A percentile compares a stretch with the other conserved stretches of the same genome.
phyloP scores from a whole-genome alignment of 331 rosid species.

The Arachis monticola region DNA sequence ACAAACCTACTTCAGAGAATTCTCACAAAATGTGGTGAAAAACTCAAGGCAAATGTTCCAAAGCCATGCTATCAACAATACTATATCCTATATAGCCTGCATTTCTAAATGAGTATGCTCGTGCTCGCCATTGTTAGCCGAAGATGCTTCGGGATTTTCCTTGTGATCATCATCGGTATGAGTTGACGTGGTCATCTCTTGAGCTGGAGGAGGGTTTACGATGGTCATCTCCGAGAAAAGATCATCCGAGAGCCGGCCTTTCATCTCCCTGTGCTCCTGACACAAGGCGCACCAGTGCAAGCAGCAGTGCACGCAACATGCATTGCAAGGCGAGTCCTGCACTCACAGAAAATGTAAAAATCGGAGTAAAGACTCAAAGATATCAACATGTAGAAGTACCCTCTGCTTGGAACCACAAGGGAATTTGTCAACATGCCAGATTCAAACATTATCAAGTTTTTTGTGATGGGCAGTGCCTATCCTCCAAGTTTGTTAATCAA shows the following conservation, averaged over 20 bases:
- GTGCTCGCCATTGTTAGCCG: slow-evolving; percentile 57
- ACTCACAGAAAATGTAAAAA: slow-evolving; percentile 29
- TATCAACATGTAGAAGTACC: background rate
- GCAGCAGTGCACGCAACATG: slow-evolving; percentile 94
- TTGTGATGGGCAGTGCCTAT: no score
- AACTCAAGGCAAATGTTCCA: slow-evolving; percentile 22
- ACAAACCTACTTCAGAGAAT: background rate
- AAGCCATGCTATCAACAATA: slow-evolving; percentile 26
- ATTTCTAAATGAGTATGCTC: slow-evolving; percentile 76
- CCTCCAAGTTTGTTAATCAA: no score
- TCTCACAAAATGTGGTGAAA: background rate
- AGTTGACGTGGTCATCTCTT: slow-evolving; percentile 76
- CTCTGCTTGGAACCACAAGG: slow-evolving; percentile 16
- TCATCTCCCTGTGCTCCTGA: slow-evolving; percentile 97
- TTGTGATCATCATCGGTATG: slow-evolving; percentile 32
- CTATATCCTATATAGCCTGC: slow-evolving; percentile 65
- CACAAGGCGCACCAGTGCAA: slow-evolving; percentile 97
- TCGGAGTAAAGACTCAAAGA: slow-evolving; percentile 11
- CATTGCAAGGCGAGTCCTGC: slow-evolving; percentile 90
- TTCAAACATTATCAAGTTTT: background rate
- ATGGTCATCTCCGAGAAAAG: slow-evolving; percentile 73
- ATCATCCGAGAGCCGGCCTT: slow-evolving; percentile 72
- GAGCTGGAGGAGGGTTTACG: slow-evolving; percentile 82
- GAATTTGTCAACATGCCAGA: slow-evolving; percentile 6
- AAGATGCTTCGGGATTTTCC: slow-evolving; percentile 52